Conservation (phyloP, 441 rosid genomes). For the Adansonia grandidieri region DNA sequence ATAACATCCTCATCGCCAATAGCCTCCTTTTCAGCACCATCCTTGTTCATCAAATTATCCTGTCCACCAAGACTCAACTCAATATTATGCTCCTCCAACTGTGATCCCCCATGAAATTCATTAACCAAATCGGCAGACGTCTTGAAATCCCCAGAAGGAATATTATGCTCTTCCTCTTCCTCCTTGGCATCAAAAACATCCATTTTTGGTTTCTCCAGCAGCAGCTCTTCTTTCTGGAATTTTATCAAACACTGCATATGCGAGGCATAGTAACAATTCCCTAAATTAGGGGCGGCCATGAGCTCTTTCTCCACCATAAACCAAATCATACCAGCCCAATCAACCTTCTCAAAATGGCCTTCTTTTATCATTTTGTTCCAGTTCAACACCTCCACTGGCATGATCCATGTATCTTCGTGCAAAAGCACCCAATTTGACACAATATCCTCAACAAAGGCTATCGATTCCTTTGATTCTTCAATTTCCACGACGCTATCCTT, state of each 20-base stretch:
- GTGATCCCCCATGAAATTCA: constrained; percentile 28
- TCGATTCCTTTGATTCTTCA: constrained; percentile 52
- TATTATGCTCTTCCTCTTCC: constrained; percentile 48
- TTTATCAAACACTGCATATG: constrained; percentile 80
- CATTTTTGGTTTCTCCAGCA: constrained; percentile 39
- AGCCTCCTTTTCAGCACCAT: constrained; percentile 26
- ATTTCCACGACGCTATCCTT: constrained; percentile 38
- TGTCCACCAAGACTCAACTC: constrained; percentile 51
- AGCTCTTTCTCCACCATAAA: constrained; percentile 87
- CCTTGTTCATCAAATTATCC: constrained; percentile 38
- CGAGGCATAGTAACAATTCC: constrained; percentile 82
- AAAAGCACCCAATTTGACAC: constrained; percentile 68
- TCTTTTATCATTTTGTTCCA: constrained; percentile 49
- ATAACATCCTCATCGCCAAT: constrained; percentile 32
- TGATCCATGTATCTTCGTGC: constrained; percentile 81
- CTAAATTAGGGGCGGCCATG: constrained; percentile 42
- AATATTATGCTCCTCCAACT: constrained; percentile 53
- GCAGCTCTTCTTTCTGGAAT: constrained; percentile 48
- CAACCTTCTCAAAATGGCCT: constrained; percentile 75
- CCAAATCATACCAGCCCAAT: constrained; percentile 84
- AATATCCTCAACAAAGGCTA: constrained; percentile 56
- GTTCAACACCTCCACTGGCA: constrained; percentile 62
- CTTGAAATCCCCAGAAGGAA: constrained; percentile 38
- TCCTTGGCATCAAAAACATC: constrained; percentile 51
- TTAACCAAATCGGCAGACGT: constrained; percentile 35